A percentile compares a stretch with the other conserved stretches of the same genome.
These are phyloP conservation scores for Naganishia sp. DNA, from an alignment of 1,284 basidiomycete species.

Conservation along the genomic window DNA sequence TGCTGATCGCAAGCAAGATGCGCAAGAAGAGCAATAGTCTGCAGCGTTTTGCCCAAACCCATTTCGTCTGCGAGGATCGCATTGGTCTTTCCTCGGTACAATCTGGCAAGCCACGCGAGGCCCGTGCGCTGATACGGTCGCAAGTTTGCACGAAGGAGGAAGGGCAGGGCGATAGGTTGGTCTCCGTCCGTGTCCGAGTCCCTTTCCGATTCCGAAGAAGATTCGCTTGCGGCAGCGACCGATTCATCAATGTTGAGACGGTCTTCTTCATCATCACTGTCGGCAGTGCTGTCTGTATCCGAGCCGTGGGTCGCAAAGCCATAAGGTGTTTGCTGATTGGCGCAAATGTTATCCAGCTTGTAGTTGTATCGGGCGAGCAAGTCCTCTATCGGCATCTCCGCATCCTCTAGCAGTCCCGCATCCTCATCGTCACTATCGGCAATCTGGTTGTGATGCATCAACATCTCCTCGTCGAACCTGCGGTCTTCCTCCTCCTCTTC, in stretches of 20 bases:
- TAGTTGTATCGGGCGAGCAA: constrained; percentile 59
- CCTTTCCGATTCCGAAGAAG: background rate
- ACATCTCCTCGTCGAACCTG: constrained; percentile 54
- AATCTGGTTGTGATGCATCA: constrained; percentile 49
- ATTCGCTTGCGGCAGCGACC: background rate
- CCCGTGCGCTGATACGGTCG: constrained; percentile 94
- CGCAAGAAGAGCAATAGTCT: constrained; percentile 77
- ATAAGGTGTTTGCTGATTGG: background rate
- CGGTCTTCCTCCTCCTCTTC: constrained; percentile 50
- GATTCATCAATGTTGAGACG: constrained; percentile 24
- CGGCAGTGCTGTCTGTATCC: constrained; percentile 22
- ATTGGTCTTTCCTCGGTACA: constrained; percentile 84
- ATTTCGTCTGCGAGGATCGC: constrained; percentile 98
- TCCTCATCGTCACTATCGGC: constrained; percentile 56
- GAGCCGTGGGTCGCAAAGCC: background rate
- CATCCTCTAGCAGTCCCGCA: constrained; percentile 58
- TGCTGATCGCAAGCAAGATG: constrained; percentile 84
- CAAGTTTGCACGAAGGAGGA: constrained; percentile 80
- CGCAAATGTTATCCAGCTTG: constrained; percentile 28
- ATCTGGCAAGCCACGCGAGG: constrained; percentile 89
- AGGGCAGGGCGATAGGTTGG: constrained; percentile 60
- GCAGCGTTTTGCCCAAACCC: constrained; percentile 86
- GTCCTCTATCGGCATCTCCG: constrained; percentile 60
- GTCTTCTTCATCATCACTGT: constrained; percentile 32
- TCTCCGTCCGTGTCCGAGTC: constrained; percentile 34